phyloP scores from a whole-genome alignment of 495 filamentous ascomycete genomes.

The Echria macrotheca region DNA sequence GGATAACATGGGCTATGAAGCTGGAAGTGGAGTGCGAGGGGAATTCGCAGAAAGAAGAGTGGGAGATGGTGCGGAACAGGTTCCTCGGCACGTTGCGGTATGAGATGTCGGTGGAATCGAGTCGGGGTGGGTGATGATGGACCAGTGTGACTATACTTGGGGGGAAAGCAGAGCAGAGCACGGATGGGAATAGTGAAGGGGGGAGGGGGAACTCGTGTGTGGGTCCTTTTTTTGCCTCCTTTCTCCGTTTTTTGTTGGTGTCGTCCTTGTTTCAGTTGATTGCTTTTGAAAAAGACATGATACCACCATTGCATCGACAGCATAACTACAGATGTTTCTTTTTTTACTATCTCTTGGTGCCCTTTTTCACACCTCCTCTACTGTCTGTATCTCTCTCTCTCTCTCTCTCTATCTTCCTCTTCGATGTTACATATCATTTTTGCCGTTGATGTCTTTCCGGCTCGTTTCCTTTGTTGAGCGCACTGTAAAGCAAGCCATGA shows the following conservation, averaged over 20 bases:
- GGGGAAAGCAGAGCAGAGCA: not conserved
- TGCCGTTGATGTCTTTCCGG: not conserved
- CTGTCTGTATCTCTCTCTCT: too few species aligned
- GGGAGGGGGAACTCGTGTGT: not conserved
- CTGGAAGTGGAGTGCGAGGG: not conserved
- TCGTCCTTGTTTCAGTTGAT: constrained; percentile 11
- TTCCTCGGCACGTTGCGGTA: constrained; percentile 16
- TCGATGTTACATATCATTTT: constrained; percentile 17
- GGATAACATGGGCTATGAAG: not conserved
- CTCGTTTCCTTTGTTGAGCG: constrained; percentile 3
- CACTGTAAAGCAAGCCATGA: not conserved
- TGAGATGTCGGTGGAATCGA: not conserved
- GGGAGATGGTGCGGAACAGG: constrained; percentile 14
- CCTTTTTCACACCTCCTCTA: too few species aligned
- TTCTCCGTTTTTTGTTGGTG: constrained; percentile 21
- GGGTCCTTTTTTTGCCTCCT: constrained; percentile 18
- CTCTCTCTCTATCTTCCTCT: constrained; percentile 17
- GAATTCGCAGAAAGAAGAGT: constrained; percentile 9
- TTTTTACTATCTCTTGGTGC: constrained; percentile 18
- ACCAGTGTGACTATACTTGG: not conserved
- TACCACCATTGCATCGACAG: constrained; percentile 38
- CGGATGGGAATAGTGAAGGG: not conserved
- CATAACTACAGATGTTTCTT: constrained; percentile 22
- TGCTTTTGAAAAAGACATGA: constrained; percentile 38
- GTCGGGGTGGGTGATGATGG: not conserved